A percentile compares a stretch with the other conserved stretches of the same genome.
Evolutionary conservation across 306 rosid species (phyloP).

Genomic region (Vicia villosa): DNA sequence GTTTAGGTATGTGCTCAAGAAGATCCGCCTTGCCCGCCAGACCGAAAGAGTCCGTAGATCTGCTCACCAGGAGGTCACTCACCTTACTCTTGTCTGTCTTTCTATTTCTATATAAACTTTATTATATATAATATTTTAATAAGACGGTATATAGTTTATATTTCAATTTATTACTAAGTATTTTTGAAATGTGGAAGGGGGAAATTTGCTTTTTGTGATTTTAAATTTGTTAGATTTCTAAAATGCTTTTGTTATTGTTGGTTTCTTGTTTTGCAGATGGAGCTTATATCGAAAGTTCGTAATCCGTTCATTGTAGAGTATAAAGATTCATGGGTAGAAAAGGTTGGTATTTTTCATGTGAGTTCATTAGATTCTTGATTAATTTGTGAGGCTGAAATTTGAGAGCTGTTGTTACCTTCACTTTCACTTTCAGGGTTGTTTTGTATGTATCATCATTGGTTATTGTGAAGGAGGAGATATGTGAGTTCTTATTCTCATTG

Average conservation of each 20-base stretch:
- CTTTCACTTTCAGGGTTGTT: constrained; percentile 77
- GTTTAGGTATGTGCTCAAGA: constrained; percentile 87
- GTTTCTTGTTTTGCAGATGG: constrained; percentile 66
- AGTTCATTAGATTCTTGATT: constrained; percentile 17
- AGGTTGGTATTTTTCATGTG: constrained; percentile 48
- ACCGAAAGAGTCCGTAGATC: constrained; percentile 92
- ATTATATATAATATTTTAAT: too few relatives aligned
- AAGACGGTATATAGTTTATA: not conserved
- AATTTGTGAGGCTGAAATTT: constrained; percentile 33
- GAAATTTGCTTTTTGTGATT: constrained; percentile 1
- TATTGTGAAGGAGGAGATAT: constrained; percentile 98
- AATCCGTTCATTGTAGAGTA: constrained; percentile 94
- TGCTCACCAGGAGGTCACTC: constrained; percentile 96
- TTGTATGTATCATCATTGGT: constrained; percentile 90
- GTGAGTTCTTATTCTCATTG: constrained; percentile 51
- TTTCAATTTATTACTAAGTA: constrained; percentile 10
- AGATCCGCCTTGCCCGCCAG: constrained; percentile 95
- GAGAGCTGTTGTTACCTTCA: not conserved
- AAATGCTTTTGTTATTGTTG: constrained; percentile 21
- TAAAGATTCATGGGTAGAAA: constrained; percentile 99
- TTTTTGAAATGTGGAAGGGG: constrained; percentile 13
- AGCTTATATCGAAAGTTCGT: constrained; percentile 76
- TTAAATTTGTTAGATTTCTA: not conserved
- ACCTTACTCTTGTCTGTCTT: too few relatives aligned
- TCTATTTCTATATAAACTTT: not conserved